Percentiles rank a stretch among this genome's conserved stretches.
Conservation (phyloP, 768 basidiomycete genomes). For the Xerocomellus intermedius region DNA sequence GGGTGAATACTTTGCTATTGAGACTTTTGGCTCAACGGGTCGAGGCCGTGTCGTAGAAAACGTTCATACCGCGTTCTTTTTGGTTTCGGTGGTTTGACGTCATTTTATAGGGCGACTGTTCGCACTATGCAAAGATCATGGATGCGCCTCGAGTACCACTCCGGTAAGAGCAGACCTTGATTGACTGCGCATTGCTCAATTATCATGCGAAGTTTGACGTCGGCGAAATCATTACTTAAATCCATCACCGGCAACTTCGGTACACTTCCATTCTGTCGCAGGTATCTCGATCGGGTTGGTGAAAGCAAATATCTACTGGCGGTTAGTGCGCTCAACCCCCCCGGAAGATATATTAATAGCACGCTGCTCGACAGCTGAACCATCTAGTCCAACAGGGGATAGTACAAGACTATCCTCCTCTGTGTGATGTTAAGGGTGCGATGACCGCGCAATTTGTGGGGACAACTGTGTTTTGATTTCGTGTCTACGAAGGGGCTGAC, state of each 20-base stretch:
- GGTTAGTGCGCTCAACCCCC: constrained; percentile 41
- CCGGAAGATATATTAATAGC: neutral
- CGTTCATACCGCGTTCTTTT: constrained; percentile 39
- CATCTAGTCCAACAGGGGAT: constrained; percentile 86
- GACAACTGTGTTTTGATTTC: constrained; percentile 12
- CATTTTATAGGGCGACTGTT: constrained; percentile 73
- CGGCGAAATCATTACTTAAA: constrained; percentile 82
- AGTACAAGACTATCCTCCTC: constrained; percentile 89
- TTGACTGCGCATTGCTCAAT: neutral
- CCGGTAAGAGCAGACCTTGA: constrained; percentile 47
- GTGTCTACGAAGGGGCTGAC: constrained; percentile 4
- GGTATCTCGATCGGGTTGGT: constrained; percentile 90
- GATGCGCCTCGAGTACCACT: constrained; percentile 73
- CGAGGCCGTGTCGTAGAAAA: constrained; percentile 83
- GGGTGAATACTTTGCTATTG: constrained; percentile 98
- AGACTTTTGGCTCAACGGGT: constrained; percentile 98
- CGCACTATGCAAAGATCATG: constrained; percentile 80
- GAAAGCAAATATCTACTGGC: constrained; percentile 93
- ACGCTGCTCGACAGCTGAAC: constrained; percentile 58
- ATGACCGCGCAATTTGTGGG: constrained; percentile 95
- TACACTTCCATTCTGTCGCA: constrained; percentile 90
- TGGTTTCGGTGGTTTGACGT: neutral
- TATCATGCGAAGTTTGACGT: constrained; percentile 58
- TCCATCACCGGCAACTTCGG: constrained; percentile 92
- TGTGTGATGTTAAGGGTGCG: constrained; percentile 77